Conservation (phyloP, 805 yeast genomes). For the Blastobotrys chiropterorum region DNA sequence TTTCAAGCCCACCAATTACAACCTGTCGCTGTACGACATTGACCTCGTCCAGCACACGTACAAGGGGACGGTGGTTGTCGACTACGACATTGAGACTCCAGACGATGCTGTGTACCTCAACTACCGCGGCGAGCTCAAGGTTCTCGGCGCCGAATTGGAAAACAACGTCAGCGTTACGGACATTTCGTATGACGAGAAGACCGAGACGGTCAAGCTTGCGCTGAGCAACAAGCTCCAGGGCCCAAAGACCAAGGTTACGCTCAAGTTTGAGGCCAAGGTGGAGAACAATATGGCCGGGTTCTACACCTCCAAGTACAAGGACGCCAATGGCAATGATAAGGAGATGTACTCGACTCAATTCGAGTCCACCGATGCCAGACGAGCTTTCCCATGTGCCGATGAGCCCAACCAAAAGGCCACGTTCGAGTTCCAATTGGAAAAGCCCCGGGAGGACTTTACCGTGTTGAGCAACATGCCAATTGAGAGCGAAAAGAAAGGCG, state of each 20-base stretch:
- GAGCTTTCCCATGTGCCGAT: slow-evolving; percentile 83
- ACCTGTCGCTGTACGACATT: slow-evolving; percentile 55
- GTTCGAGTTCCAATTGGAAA: slow-evolving; percentile 55
- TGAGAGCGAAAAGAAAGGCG: slow-evolving; percentile 61
- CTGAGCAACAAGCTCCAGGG: slow-evolving; percentile 35
- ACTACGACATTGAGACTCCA: slow-evolving; percentile 37
- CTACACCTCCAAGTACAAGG: slow-evolving; percentile 60
- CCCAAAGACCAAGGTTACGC: slow-evolving; percentile 33
- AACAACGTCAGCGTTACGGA: slow-evolving; percentile 26
- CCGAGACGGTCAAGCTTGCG: slow-evolving; percentile 54
- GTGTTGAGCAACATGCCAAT: slow-evolving; percentile 41
- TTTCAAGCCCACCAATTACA: slow-evolving; percentile 71
- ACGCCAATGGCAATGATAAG: slow-evolving; percentile 49
- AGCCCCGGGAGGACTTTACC: slow-evolving; percentile 29
- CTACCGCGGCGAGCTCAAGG: slow-evolving; percentile 46
- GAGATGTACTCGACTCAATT: slow-evolving; percentile 79
- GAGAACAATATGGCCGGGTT: slow-evolving; percentile 81
- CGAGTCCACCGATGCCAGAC: slow-evolving; percentile 82
- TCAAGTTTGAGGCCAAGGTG: slow-evolving; percentile 56
- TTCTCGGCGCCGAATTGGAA: slow-evolving; percentile 34
- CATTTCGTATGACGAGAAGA: slow-evolving; percentile 36
- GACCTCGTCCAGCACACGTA: slow-evolving; percentile 37
- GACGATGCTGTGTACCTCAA: slow-evolving; percentile 48
- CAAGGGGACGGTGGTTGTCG: slow-evolving; percentile 34
- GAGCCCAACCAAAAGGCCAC: slow-evolving; percentile 77